Base-by-base conservation (phyloP, 768 basidiomycete species). In the Suillus hirtellus region DNA sequence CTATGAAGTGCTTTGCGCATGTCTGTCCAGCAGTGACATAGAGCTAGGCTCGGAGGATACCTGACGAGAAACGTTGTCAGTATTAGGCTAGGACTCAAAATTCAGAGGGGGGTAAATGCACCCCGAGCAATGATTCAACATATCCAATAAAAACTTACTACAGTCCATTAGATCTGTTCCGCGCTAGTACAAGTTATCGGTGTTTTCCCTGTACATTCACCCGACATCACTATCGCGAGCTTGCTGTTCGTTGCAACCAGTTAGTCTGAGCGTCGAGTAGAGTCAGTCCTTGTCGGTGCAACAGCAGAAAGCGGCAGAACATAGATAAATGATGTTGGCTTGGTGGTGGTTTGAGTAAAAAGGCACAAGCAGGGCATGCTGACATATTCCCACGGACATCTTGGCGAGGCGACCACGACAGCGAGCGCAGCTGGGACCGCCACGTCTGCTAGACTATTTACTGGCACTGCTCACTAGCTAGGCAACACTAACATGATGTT, bases 401-500 rank as follows among this genome's bases (percentile, higher is more conserved):
- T 50, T 10, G 27, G 27, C 9, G 7, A 24, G 40, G 42, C 40
- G 40, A 42, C 56, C 24, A 58, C 56, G 17, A 42, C 56, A 58
- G 56, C 17, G 56, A 58, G 38, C 40, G 56, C 56, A 58, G 56
- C 27, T 42, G 17, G 12, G 24, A 27, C 40, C 31, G 40, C 21
- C 38, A 38, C 55, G 54, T 37, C 21, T 37, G 54, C 8, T 34
- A 37, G 19, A 37, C 5, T 43, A 49, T 38, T 14, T 35, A 37
- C 10, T n/a, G n/a, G n/a, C n/a, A n/a, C n/a, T 42, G 10, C 31
- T 38, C 24, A 35, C n/a, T 19, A 24, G 49, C 27, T 34, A 42
- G 14, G 38, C 2, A 17, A 40, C 19, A 58, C 11, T 24, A 17
- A 50, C 64, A 12, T 42, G 40, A 87, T 87, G 85, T 70, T 88